Percentiles rank a stretch among this genome's conserved stretches.
These are phyloP conservation scores for Beauveria caledonica DNA, from an alignment of 2,329 filamentous ascomycete genomes.

Conservation along the genomic window DNA sequence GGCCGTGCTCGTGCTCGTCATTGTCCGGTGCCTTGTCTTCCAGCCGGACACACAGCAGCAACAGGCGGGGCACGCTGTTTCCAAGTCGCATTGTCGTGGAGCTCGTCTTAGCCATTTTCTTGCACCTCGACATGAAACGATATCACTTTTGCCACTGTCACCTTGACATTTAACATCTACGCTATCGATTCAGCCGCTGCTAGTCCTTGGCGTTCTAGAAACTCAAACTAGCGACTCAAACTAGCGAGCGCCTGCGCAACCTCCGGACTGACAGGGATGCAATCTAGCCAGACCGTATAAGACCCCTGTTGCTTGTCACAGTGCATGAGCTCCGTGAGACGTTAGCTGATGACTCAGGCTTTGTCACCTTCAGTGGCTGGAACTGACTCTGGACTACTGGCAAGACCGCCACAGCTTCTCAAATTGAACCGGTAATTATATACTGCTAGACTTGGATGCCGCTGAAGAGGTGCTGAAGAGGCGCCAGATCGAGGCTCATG, in stretches of 20 bases:
- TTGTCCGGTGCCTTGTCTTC: background rate
- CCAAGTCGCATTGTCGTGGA: background rate
- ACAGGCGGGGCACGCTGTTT: background rate
- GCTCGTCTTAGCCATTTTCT: background rate
- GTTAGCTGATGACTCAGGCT: background rate
- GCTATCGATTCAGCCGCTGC: background rate
- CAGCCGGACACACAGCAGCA: background rate
- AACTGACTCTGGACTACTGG: background rate
- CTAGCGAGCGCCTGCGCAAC: constrained; percentile 2
- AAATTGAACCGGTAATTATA: background rate
- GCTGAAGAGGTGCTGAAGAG: background rate
- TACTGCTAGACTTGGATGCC: background rate
- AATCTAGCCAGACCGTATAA: background rate
- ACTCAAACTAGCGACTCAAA: background rate
- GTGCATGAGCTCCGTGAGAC: background rate
- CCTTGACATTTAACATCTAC: background rate
- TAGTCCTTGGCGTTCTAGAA: background rate
- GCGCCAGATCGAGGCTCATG: background rate
- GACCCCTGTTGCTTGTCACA: background rate
- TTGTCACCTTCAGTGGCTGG: background rate
- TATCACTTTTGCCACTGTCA: background rate
- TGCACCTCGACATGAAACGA: background rate
- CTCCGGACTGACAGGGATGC: background rate
- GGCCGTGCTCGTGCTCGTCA: background rate
- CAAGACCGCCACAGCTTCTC: background rate